Evolutionary conservation across 2,329 filamentous ascomycete genomes (phyloP), one percentile per base, ranked within the genome.

Genomic region (Phialocephala subalpina): DNA sequence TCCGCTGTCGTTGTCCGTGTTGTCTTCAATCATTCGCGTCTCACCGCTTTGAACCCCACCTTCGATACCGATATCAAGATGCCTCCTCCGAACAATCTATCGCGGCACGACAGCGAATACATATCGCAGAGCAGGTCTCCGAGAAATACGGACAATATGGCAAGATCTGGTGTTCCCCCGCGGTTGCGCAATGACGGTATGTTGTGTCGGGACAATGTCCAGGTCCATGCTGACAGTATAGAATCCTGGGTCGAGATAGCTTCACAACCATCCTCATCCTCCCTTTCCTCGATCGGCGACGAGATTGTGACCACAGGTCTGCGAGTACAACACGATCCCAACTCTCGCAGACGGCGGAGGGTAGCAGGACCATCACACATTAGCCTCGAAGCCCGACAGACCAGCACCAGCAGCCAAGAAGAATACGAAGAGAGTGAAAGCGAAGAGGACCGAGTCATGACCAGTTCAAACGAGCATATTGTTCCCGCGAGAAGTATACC

Each of bases 181-280:
- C 69, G 72, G 35, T 56, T 73, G 62, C 72, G 74, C 35, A 73
- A 72, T 60, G 73, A 76, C 69, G 74, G 73, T 74, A 71, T 45
- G 62, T 45, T 40, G 25, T 57, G 20, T 22, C 42, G 42, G 52
- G 35, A 55, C 16, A 42, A 25, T 58, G n/a, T 16, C 9, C 18
- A 25, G 14, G 25, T 38, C 40, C 58, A 27, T 53, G 56, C 67
- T 66, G 18, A 67, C 64, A 72, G 77, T 47, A 67, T 67, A 94
- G 96, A 98, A 82, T 97, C 96, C 9, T 99, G 96, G 96, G 89
- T 98, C 73, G 95, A 99, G 78, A 89, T 99, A 67, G 88, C 92
- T 56, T 97, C 95, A 3, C 93, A 96, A 73, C 94, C 95, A 8
- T 97, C 95, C 0, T 97, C 95, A 1, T 97, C 95, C 2, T 97